Evolutionary conservation across 164 flowering plant genomes (phyloP).

Genomic region (Liquidambar formosana): DNA sequence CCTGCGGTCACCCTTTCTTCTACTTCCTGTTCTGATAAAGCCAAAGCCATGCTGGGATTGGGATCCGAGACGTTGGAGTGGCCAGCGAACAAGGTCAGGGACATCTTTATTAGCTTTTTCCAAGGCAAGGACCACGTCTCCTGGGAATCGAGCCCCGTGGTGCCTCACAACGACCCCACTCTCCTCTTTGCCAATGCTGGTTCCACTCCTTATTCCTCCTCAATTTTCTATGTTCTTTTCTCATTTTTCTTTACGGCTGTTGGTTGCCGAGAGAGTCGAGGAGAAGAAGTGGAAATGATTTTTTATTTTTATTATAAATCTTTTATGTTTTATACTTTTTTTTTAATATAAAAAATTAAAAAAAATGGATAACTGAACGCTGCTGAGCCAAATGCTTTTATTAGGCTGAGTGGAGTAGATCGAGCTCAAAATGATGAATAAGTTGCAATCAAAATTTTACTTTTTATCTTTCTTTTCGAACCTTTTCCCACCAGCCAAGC

Average conservation of each 20-base stretch:
- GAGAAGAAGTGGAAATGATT: not conserved
- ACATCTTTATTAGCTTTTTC: conserved; percentile 75
- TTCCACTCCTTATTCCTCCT: conserved; percentile 17
- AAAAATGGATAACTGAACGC: too few relatives aligned
- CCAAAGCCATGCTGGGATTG: conserved; percentile 25
- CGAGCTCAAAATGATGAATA: too few relatives aligned
- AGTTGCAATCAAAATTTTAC: too few relatives aligned
- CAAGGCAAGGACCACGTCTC: conserved; percentile 59
- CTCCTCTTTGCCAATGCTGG: conserved; percentile 97
- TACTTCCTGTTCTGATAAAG: not conserved
- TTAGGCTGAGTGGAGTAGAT: too few relatives aligned
- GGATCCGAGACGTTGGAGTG: conserved; percentile 43
- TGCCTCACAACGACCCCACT: conserved; percentile 88
- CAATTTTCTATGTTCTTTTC: not conserved
- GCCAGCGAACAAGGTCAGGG: conserved; percentile 76
- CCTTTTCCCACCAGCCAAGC: too few relatives aligned
- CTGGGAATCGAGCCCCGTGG: conserved; percentile 92
- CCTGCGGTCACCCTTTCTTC: not conserved
- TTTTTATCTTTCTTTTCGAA: too few relatives aligned
- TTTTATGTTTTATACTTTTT: too few relatives aligned
- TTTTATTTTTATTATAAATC: too few relatives aligned
- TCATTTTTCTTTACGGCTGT: too few relatives aligned
- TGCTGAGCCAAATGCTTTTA: too few relatives aligned
- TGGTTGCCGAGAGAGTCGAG: not conserved
- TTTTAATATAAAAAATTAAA: too few relatives aligned